Conservation (phyloP, 495 filamentous ascomycete species). For the Elaphomyces granulatus region DNA sequence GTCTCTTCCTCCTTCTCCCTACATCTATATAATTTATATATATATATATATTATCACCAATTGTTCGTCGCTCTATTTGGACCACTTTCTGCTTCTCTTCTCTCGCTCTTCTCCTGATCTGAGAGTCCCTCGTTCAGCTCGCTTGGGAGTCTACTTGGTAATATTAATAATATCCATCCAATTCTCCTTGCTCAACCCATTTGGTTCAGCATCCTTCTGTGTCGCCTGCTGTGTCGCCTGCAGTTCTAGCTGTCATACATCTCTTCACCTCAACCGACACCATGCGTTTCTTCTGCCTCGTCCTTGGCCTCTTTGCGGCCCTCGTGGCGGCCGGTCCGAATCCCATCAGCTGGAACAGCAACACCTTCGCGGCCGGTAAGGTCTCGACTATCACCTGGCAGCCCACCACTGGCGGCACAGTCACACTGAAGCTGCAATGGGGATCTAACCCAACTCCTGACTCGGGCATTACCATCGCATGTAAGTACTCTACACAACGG, state of each 20-base stretch:
- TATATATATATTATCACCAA: too few relatives aligned
- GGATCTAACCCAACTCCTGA: slow-evolving; percentile 31
- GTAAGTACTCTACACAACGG: slow-evolving; percentile 24
- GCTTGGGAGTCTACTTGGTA: too few relatives aligned
- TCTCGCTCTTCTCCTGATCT: too few relatives aligned
- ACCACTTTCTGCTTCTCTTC: too few relatives aligned
- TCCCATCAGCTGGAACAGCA: slow-evolving; percentile 36
- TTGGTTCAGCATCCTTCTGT: not conserved
- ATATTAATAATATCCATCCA: too few relatives aligned
- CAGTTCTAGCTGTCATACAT: not conserved
- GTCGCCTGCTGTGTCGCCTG: not conserved
- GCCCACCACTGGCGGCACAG: slow-evolving; percentile 36
- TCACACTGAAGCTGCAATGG: slow-evolving; percentile 39
- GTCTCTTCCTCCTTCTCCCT: too few relatives aligned
- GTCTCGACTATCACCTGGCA: slow-evolving; percentile 41
- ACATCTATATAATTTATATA: too few relatives aligned
- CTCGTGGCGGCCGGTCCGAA: slow-evolving; percentile 19
- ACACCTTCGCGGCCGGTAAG: slow-evolving; percentile 34
- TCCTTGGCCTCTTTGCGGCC: slow-evolving; percentile 27
- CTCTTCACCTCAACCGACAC: slow-evolving; percentile 7
- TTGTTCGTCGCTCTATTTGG: too few relatives aligned
- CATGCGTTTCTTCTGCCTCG: slow-evolving; percentile 31
- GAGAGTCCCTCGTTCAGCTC: not conserved
- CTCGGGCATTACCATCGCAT: slow-evolving; percentile 33
- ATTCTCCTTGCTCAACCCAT: too few relatives aligned